These are phyloP conservation scores for Chalciporus pseudorubinellus DNA, from an alignment of 768 basidiomycete species.

Conservation along the genomic window DNA sequence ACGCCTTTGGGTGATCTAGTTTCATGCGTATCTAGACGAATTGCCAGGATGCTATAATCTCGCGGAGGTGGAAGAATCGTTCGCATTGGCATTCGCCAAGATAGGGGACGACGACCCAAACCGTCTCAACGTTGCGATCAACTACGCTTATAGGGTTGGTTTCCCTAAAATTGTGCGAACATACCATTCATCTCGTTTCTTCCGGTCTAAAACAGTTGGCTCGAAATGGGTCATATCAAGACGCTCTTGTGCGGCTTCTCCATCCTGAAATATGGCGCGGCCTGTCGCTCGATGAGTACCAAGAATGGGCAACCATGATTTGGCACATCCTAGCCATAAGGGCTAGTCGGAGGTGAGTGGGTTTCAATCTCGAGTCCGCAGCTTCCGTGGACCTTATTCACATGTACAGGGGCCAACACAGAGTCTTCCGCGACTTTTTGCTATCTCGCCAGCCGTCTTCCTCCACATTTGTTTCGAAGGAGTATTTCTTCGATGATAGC, in stretches of 20 bases:
- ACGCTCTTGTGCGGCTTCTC: constrained; percentile 60
- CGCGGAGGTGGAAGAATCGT: constrained; percentile 62
- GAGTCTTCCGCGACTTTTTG: constrained; percentile 64
- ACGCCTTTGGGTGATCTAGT: constrained; percentile 6
- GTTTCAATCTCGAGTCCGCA: constrained; percentile 1
- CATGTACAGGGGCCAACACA: constrained; percentile 53
- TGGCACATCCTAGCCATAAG: constrained; percentile 76
- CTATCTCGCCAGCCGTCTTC: constrained; percentile 54
- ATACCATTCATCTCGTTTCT: constrained; percentile 7
- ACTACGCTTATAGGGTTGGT: constrained; percentile 66
- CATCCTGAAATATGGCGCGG: constrained; percentile 71
- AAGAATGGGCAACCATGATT: constrained; percentile 70
- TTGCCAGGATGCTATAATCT: constrained; percentile 62
- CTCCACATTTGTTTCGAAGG: constrained; percentile 51
- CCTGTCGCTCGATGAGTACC: constrained; percentile 60
- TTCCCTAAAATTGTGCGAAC: constrained; percentile 2
- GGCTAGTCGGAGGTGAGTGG: constrained; percentile 61
- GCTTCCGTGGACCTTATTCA: constrained; percentile 6
- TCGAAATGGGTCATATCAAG: constrained; percentile 64
- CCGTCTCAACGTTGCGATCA: constrained; percentile 57
- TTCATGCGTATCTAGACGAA: constrained; percentile 10
- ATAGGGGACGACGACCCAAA: constrained; percentile 58
- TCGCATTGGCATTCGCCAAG: constrained; percentile 66
- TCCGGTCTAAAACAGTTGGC: constrained; percentile 47
- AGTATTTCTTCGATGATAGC: constrained; percentile 51